phyloP scores from a whole-genome alignment of 1,139 yeast genomes.

The Meyerozyma guilliermondii region DNA sequence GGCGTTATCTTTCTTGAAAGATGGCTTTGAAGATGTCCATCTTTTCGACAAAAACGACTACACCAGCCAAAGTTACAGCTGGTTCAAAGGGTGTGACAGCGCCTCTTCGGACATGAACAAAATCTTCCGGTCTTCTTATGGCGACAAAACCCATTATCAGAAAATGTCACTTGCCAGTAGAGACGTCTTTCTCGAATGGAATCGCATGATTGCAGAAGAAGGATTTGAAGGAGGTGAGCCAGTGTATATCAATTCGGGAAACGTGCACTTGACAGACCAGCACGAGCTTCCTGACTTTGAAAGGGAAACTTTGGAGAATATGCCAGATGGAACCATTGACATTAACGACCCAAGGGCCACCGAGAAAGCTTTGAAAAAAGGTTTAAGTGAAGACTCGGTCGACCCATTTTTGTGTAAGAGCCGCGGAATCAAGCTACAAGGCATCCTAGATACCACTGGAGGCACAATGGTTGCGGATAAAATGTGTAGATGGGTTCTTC shows the following conservation, averaged over 20 bases:
- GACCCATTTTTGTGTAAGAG: not conserved
- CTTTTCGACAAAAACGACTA: not conserved
- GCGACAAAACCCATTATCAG: not conserved
- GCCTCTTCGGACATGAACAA: not conserved
- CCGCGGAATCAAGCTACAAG: not conserved
- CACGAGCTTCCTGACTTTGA: slow-evolving; percentile 14
- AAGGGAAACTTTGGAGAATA: slow-evolving; percentile 8
- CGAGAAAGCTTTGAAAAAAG: slow-evolving; percentile 6
- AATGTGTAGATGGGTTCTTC: slow-evolving; percentile 1
- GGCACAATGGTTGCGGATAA: not conserved
- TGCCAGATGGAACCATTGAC: slow-evolving; percentile 8
- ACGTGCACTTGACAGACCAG: slow-evolving; percentile 15
- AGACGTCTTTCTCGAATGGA: not conserved
- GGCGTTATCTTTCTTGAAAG: not conserved
- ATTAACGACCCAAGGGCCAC: slow-evolving; percentile 9
- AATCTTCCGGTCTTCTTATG: not conserved
- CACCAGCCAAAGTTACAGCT: not conserved
- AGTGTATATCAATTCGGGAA: slow-evolving; percentile 17
- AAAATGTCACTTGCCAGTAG: not conserved
- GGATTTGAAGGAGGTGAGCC: slow-evolving; percentile 10
- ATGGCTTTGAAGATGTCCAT: not conserved
- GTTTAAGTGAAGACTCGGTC: not conserved
- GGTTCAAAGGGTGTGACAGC: not conserved
- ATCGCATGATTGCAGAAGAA: slow-evolving; percentile 4
- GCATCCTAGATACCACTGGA: not conserved